Base-by-base conservation (phyloP, 1,284 basidiomycete genomes). In the Tilletia horrida region DNA sequence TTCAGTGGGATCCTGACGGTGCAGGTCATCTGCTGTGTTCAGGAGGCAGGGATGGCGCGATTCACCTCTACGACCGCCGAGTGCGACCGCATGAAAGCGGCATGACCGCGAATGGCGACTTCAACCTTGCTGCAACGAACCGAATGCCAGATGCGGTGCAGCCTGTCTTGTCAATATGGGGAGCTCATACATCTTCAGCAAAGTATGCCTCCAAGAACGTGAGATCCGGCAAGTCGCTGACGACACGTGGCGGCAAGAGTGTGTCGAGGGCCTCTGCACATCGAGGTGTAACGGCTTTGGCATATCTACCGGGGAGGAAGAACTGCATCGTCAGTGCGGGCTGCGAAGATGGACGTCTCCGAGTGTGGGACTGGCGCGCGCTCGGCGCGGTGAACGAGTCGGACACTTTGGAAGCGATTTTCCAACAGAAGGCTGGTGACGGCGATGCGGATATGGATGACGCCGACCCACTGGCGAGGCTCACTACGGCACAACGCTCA, bases 301-400 rank as follows among this genome's bases (percentile, higher is more conserved):
- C 72, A 45, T 80, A 75, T 64, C 66, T 76, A 3, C 67, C 72
- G 1, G 66, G 71, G 57, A 71, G 75, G 13, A 59, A 66, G 11
- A 71, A 76, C 48, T 69, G 69, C 61, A 64, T 81, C n/a, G 72
- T 73, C 62, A 77, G 71, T 29, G 71, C 71, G 0, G 72, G 76
- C 9, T 78, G 76, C 21, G 73, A 70, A 6, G 76, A 80, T 25
- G 77, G 69, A 25, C 70, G 73, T 43, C 67, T 81, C 67, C 78
- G 79, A 55, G 67, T 76, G 31, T 81, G 80, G 80, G 80, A 81
- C 42, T 71, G 76, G 64, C 75, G 79, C 23, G 45, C 61, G n/a
- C 31, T 50, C 47, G 45, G 63, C 44, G 45, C 45, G 18, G 45
- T 48, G 45, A 18, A 48, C 45, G 45, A 48, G 6, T 40, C 35